Conservation (phyloP, 1,284 basidiomycete species). For the Fomitopsis betulina region DNA sequence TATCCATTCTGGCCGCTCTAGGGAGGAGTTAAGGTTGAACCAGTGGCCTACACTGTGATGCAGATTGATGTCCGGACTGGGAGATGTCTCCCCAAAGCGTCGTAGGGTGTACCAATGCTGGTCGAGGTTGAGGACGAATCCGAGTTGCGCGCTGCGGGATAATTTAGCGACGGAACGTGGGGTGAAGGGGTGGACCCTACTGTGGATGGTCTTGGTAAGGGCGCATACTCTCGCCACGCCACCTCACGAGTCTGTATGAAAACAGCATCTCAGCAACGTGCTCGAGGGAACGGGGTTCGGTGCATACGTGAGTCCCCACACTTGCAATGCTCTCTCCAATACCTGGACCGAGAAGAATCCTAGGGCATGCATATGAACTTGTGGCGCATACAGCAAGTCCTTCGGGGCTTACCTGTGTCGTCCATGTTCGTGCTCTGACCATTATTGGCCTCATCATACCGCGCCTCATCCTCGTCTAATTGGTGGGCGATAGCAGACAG, state of each 20-base stretch:
- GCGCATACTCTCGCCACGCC: constrained; percentile 82
- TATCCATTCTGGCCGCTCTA: constrained; percentile 75
- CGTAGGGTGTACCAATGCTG: constrained; percentile 90
- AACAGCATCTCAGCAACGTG: background rate
- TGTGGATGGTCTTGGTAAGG: constrained; percentile 74
- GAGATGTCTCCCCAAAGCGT: constrained; percentile 61
- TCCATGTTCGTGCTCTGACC: constrained; percentile 77
- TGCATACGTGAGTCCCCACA: constrained; percentile 75
- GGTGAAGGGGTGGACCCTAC: constrained; percentile 32
- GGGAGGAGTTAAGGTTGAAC: constrained; percentile 90
- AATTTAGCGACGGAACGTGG: background rate
- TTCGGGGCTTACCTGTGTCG: constrained; percentile 60
- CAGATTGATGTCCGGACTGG: constrained; percentile 28
- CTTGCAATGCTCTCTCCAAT: constrained; percentile 73
- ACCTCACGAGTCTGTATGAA: constrained; percentile 57
- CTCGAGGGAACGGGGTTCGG: background rate
- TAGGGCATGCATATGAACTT: constrained; percentile 18
- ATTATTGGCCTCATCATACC: constrained; percentile 39
- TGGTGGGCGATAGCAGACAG: constrained; percentile 76
- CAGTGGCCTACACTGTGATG: constrained; percentile 65
- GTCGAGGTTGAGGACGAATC: constrained; percentile 84
- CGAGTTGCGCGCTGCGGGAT: constrained; percentile 66
- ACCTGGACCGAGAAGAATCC: constrained; percentile 89
- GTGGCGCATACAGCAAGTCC: constrained; percentile 2
- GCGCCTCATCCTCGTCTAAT: constrained; percentile 46